Base-by-base conservation (phyloP, 805 yeast species). In the Saturnispora silvae region DNA sequence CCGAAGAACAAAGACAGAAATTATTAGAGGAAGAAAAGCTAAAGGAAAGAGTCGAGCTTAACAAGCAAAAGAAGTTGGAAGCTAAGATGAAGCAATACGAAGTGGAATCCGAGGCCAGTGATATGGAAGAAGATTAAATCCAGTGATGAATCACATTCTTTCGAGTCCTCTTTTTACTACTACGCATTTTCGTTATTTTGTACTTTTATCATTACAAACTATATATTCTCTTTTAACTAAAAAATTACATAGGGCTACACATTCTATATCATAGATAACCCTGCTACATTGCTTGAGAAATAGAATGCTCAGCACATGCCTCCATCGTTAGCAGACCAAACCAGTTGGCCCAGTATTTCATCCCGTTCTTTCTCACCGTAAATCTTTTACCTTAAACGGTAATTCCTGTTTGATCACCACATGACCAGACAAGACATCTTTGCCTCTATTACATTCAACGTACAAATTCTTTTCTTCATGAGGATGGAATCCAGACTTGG, bases 401-500 rank as follows among this genome's bases (percentile, higher is more conserved):
- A 75, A 45, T 1, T 64, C 70, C 10, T 50, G 49, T 36, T 61
- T 61, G 18, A 67, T 47, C 3, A 65, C 55, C 26, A 72, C 77
- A 52, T 75, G 80, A 1, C 79, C 78, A 28, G 49, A 42, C 19
- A 47, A 43, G 3, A 43, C 34, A 22, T 51, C 48, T 3, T 59
- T 59, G 31, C 51, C 54, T 34, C 60, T 52, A 31, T 59, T 59
- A 35, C 78, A 73, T 20, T 58, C 58, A 29, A 61, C 69, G 51
- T 77, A 77, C 8, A 77, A 45, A 37, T 68, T 52, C 0, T 49
- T 45, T 41, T 74, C 77, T 13, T 63, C 59, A 49, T 77, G 83
- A 1, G 80, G 81, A 53, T 77, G 84, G 56, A 77, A 77, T 5
- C 75, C 75, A 3, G 62, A 46, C 38, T 49, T 51, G 20, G 52